These are phyloP conservation scores for Malassezia brasiliensis DNA, from an alignment of 1,284 basidiomycete species.

Conservation along the genomic window DNA sequence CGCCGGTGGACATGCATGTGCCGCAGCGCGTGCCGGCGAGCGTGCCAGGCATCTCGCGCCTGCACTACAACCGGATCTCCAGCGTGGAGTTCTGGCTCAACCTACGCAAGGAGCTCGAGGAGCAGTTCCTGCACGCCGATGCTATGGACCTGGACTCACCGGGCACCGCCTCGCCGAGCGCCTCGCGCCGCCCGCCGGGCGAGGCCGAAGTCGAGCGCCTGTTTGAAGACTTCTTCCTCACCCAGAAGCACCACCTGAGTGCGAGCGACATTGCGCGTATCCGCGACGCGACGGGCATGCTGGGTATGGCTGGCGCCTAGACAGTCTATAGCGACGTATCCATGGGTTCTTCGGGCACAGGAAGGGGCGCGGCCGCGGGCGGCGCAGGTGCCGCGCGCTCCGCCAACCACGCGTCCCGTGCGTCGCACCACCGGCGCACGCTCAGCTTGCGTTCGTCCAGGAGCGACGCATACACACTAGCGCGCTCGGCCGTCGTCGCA, in stretches of 20 bases:
- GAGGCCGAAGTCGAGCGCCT: slow-evolving; percentile 40
- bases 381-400: not conserved
- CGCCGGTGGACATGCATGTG: slow-evolving; percentile 16
- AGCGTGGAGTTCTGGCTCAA: slow-evolving; percentile 40
- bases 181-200: slow-evolving; percentile 20
- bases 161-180: not conserved
- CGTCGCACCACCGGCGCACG: slow-evolving; percentile 1
- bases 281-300: slow-evolving; percentile 41
- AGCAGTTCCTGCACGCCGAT: slow-evolving; percentile 23
- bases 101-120: slow-evolving; percentile 28
- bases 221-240: slow-evolving; percentile 46
- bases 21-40: slow-evolving; percentile 19
- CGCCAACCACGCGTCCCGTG: not conserved
- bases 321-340: not conserved
- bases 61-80: slow-evolving; percentile 32
- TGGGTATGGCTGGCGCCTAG: slow-evolving; percentile 35
- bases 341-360: not conserved
- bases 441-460: not conserved
- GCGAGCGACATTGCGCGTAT: slow-evolving; percentile 41
- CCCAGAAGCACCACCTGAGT: slow-evolving; percentile 37
- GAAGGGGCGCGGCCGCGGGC: not conserved
- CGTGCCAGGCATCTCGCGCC: slow-evolving; percentile 29
- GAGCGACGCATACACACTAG: not conserved
- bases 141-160: slow-evolving; percentile 5
- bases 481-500: not conserved